Evolutionary conservation across 2,329 filamentous ascomycete species (phyloP).

Genomic region (Lachnellula cervina): DNA sequence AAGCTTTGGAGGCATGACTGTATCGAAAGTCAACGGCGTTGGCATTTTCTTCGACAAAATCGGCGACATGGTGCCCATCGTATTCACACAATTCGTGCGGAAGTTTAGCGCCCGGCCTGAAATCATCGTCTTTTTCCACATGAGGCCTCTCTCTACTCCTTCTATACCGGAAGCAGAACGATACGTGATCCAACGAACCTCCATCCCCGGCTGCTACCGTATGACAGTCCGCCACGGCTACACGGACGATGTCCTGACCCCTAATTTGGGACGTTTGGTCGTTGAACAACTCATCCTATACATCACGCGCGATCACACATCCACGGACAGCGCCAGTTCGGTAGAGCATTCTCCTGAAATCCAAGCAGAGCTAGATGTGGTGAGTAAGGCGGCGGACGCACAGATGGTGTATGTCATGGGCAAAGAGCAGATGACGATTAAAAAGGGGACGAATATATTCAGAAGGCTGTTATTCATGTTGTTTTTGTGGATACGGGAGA

Average conservation of each 20-base stretch:
- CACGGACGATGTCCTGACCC: slow-evolving; percentile 64
- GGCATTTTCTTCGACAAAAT: slow-evolving; percentile 78
- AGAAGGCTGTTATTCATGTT: slow-evolving; percentile 45
- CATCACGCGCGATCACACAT: slow-evolving; percentile 36
- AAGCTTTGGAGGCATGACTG: slow-evolving; percentile 34
- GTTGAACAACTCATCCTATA: slow-evolving; percentile 52
- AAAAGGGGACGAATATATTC: slow-evolving; percentile 33
- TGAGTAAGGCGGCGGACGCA: slow-evolving; percentile 41
- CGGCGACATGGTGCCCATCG: slow-evolving; percentile 58
- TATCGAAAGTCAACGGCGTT: slow-evolving; percentile 51
- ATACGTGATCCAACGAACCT: slow-evolving; percentile 37
- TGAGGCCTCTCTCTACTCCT: slow-evolving; percentile 58
- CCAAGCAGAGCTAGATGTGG: slow-evolving; percentile 38
- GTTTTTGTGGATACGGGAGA: slow-evolving; percentile 63
- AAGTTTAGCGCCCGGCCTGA: slow-evolving; percentile 66
- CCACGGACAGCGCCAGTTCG: slow-evolving; percentile 3
- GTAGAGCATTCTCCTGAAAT: slow-evolving; percentile 23
- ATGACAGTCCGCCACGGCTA: slow-evolving; percentile 68
- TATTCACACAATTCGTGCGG: slow-evolving; percentile 67
- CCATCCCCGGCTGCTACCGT: slow-evolving; percentile 60
- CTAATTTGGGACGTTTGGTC: slow-evolving; percentile 56
- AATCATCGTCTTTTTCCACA: slow-evolving; percentile 69
- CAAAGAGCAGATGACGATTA: slow-evolving; percentile 56
- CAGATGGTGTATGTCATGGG: slow-evolving; percentile 55
- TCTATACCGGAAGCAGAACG: slow-evolving; percentile 46